Evolutionary conservation across 1,139 yeast genomes (phyloP), one percentile per base, ranked within the genome.

Genomic region (Candida glucosophila): DNA sequence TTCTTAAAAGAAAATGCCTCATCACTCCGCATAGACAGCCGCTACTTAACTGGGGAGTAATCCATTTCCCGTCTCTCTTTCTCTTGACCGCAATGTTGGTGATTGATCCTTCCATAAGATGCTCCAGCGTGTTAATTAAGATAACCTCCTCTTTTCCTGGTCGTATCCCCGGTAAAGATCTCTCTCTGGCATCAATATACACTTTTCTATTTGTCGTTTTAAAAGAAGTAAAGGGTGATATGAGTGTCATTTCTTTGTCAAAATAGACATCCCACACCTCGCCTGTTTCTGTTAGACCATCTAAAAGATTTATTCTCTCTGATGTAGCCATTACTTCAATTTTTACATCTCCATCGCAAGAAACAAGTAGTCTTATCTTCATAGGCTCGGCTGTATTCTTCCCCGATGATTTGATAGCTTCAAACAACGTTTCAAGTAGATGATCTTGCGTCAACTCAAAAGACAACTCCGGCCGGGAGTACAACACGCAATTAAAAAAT

Each of bases 11-110:
- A 44, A 67, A 69, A 34, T 75, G 75, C 37, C 97, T 64, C 42
- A 75, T 72, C 1, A 81, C 90, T 6, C 97, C 97, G 52, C 88
- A 79, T 27, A 88, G 60, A 44, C 95, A 83, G 0, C 97, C 98
- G 8, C 76, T 58, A 2, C 73, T 59, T 21, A 86, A 54, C 15
- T 66, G 58, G 1, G 98, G 98, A 0, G 97, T 90, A 3, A 77
- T 55, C 92, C 95, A 90, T 19, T 49, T 49, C 22, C 65, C 71
- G 4, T 48, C 52, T 1, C 41, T 36, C 25, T 54, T 49, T 22
- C 72, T 50, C 40, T 51, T 56, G 20, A 86, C 51, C 0, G 96
- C 96, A 8, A 88, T 64, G 42, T 80, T 86, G 8, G 93, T 77
- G 15, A 86, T 78, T 2, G 93, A 73, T 0, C 95, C 95, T 50